Percentiles rank a stretch among this genome's conserved stretches.
These are phyloP conservation scores for Suillus sp. DNA, from an alignment of 768 basidiomycete genomes.

Conservation along the genomic window DNA sequence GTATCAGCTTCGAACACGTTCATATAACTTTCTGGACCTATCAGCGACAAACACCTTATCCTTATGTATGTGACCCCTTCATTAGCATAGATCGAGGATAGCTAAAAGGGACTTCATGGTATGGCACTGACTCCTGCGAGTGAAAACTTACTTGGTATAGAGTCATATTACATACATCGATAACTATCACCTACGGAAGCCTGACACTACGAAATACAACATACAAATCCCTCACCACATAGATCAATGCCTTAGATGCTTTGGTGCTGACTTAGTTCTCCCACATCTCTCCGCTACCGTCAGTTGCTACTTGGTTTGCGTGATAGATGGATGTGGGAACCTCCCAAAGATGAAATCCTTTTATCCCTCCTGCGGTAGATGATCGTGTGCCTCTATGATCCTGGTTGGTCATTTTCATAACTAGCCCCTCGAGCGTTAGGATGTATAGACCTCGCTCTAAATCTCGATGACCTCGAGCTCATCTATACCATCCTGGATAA, in stretches of 20 bases:
- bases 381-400: not conserved
- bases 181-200: not conserved
- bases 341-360: slow-evolving; percentile 45
- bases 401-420: not conserved
- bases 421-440: not conserved
- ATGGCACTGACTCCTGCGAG: not conserved
- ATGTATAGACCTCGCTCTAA: not conserved
- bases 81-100: not conserved
- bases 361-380: not conserved
- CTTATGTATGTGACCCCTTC: not conserved
- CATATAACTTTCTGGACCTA: not conserved
- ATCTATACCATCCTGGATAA: not conserved
- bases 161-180: not conserved
- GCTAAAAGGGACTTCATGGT: not conserved
- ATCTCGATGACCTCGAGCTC: not conserved
- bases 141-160: not conserved
- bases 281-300: slow-evolving; percentile 12
- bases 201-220: not conserved
- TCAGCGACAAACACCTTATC: not conserved
- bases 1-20: not conserved
- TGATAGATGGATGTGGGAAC: slow-evolving; percentile 70
- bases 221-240: not conserved
- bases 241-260: slow-evolving; percentile 19
- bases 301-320: slow-evolving; percentile 40
- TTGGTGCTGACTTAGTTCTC: slow-evolving; percentile 15